A percentile compares a stretch with the other conserved stretches of the same genome.
Conservation (phyloP, 805 yeast genomes). For the Saccharomycopsis fodiens region DNA sequence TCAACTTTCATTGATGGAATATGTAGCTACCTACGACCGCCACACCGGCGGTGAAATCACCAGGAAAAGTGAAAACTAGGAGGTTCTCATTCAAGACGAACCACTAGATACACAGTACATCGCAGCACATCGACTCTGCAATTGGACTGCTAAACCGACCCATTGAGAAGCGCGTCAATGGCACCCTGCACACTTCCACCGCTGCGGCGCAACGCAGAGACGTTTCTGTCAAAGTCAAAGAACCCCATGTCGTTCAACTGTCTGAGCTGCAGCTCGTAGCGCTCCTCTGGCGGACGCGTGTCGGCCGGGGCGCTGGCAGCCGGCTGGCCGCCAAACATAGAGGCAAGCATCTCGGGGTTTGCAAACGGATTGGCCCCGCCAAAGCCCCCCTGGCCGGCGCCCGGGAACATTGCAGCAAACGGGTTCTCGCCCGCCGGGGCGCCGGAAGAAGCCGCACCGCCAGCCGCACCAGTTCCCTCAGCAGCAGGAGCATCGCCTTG, state of each 20-base stretch:
- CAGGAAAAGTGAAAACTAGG: too few relatives aligned
- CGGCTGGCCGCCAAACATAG: slow-evolving; percentile 36
- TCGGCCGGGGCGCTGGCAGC: slow-evolving; percentile 31
- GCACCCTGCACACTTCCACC: slow-evolving; percentile 99
- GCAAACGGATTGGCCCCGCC: slow-evolving; percentile 54
- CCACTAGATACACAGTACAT: too few relatives aligned
- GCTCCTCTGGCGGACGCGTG: slow-evolving; percentile 71
- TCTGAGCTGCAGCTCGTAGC: slow-evolving; percentile 62
- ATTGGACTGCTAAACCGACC: slow-evolving; percentile 44
- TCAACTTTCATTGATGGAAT: too few relatives aligned
- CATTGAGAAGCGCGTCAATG: slow-evolving; percentile 72
- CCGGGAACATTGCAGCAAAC: slow-evolving; percentile 38
- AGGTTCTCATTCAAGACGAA: too few relatives aligned
- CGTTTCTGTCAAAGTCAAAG: slow-evolving; percentile 85
- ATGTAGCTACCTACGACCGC: too few relatives aligned
- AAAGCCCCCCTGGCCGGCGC: slow-evolving; percentile 55
- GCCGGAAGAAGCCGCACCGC: slow-evolving; percentile 16
- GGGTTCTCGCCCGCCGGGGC: slow-evolving; percentile 39
- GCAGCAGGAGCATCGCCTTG: slow-evolving; percentile 23
- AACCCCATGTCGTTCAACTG: slow-evolving; percentile 82
- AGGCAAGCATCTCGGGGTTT: slow-evolving; percentile 41
- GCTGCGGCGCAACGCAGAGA: slow-evolving; percentile 84
- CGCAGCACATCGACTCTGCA: too few relatives aligned
- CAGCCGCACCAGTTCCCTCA: slow-evolving; percentile 18
- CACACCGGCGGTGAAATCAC: too few relatives aligned